Evolutionary conservation across 2,329 filamentous ascomycete genomes (phyloP), one percentile per base, ranked within the genome.

Genomic region (Blumeria hordei): DNA sequence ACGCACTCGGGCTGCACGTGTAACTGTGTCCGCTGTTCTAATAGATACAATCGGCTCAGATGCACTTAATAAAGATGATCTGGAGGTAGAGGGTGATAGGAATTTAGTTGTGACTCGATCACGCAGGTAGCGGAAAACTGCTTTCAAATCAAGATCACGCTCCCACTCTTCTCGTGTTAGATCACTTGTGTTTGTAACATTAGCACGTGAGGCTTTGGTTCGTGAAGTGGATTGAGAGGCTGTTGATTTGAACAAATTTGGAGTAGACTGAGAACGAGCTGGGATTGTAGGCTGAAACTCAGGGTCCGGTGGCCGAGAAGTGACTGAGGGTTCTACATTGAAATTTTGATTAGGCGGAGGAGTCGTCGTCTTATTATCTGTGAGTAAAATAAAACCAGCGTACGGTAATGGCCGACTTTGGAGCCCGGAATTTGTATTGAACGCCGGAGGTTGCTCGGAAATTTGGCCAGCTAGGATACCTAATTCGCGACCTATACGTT

Each of bases 101-200:
- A 60, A 61, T 62, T 71, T 69, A 14, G 76, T 71, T 56, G 78
- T 72, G 66, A 94, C 90, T 57, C 85, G 80, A 16, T 78, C 83
- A 56, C 81, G 78, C 34, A 94, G 74, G 64, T 92, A 96, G 52
- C 81, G 80, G 70, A 96, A 96, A 36, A 96, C 85, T 66, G 94
- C 83, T 64, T 84, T 85, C 60, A 95, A 78, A 63, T 96, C 88
- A 5, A 96, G 75, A 55, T 94, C 85, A 57, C 83, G 81, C 68
- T 96, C 88, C 92, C 92, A 98, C 62, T 85, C 70, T 36, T 72
- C 64, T 12, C 58, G 56, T 6, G 62, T 62, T 0, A 65, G 60
- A 4, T 32, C 28, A 28, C 32, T 12, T 12, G 1, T 36, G 10
- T n/a, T 16, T 12, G 4, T n/a, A 28, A 5, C 32, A 11, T 10